Evolutionary conservation across 768 basidiomycete genomes (phyloP).

Genomic region (Lactifluus rugatus): DNA sequence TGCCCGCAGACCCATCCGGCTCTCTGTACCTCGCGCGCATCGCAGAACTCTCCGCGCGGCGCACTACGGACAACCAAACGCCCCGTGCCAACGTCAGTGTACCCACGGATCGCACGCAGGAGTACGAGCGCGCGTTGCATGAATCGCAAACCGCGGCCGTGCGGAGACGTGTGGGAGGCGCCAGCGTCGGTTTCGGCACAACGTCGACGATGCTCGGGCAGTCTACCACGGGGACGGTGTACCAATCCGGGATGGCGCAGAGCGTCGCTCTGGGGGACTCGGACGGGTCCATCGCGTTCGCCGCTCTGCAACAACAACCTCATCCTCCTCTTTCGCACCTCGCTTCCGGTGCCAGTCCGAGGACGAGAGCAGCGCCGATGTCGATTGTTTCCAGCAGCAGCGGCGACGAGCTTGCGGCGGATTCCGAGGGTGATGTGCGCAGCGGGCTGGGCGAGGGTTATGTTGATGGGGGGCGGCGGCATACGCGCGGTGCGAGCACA

Average conservation of each 20-base stretch:
- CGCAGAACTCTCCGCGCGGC: conserved; percentile 30
- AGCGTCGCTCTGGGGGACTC: conserved; percentile 72
- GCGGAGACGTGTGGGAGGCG: conserved; percentile 25
- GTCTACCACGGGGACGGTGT: conserved; percentile 32
- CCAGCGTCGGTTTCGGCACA: conserved; percentile 27
- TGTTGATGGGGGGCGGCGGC: conserved; percentile 50
- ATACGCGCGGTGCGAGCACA: conserved; percentile 25
- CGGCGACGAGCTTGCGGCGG: conserved; percentile 21
- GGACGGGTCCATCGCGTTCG: conserved; percentile 41
- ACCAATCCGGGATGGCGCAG: conserved; percentile 44
- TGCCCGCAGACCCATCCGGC: conserved; percentile 79
- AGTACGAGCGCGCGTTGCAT: conserved; percentile 65
- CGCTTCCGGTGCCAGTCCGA: too few species aligned
- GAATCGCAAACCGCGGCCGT: conserved; percentile 54
- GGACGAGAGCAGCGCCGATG: neutral
- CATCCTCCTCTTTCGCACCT: too few species aligned
- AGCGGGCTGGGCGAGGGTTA: conserved; percentile 65
- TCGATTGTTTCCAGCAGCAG: conserved; percentile 8
- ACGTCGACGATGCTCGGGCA: conserved; percentile 31
- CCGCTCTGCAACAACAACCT: neutral
- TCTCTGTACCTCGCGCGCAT: conserved; percentile 85
- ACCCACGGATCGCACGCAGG: conserved; percentile 44
- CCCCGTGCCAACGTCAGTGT: neutral
- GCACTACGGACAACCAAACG: conserved; percentile 7
- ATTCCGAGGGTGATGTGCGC: conserved; percentile 46